Percentiles rank a stretch among this genome's conserved stretches.
phyloP scores from a whole-genome alignment of 2,329 filamentous ascomycete species.

The Pseudogymnoascus sp. region DNA sequence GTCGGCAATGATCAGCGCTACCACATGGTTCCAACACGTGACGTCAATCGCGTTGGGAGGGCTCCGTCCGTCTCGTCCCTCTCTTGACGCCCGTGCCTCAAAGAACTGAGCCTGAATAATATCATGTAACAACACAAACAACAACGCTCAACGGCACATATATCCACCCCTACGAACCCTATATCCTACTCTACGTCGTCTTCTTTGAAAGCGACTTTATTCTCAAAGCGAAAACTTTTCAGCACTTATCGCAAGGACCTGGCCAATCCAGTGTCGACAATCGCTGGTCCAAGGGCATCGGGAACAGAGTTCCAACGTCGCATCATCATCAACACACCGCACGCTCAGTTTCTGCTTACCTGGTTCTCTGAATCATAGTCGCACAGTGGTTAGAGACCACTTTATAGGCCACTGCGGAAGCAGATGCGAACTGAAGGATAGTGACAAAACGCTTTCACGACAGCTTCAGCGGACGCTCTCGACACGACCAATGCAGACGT shows the following conservation, averaged over 20 bases:
- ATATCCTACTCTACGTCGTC: neutral
- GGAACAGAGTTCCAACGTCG: constrained; percentile 1
- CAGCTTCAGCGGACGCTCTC: constrained; percentile 4
- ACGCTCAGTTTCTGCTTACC: neutral
- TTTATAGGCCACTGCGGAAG: neutral
- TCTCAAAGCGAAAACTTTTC: constrained; percentile 3
- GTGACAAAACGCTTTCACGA: constrained; percentile 3
- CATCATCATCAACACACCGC: constrained; percentile 3
- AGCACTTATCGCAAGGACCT: neutral
- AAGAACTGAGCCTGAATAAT: constrained; percentile 10
- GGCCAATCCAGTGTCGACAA: constrained; percentile 6
- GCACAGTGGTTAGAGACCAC: constrained; percentile 3
- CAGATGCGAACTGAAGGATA: neutral
- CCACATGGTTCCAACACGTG: neutral
- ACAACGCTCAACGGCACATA: neutral
- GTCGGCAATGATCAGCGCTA: constrained; percentile 1
- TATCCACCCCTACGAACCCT: neutral
- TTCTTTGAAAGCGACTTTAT: neutral
- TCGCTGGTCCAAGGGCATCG: neutral
- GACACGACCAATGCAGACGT: constrained; percentile 7
- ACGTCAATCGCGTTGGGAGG: constrained; percentile 5
- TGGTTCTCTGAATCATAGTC: constrained; percentile 1
- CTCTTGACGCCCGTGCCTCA: constrained; percentile 6
- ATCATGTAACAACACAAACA: constrained; percentile 10
- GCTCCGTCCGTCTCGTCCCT: constrained; percentile 8